phyloP scores from a whole-genome alignment of 495 filamentous ascomycete species.

The Aspergillus ostianus region DNA sequence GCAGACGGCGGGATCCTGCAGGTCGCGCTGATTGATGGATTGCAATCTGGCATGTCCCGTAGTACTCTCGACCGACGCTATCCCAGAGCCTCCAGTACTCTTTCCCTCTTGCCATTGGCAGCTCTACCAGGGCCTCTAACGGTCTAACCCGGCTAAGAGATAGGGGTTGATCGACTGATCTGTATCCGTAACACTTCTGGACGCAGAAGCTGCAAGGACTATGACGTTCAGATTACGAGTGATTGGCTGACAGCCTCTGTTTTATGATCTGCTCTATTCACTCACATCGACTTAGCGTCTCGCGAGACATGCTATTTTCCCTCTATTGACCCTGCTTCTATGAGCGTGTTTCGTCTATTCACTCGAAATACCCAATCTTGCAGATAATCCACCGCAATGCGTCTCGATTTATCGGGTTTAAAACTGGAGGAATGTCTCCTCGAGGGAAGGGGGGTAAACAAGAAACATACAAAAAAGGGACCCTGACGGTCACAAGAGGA shows the following conservation, averaged over 20 bases:
- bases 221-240: slow-evolving; percentile 1
- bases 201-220: slow-evolving; percentile 5
- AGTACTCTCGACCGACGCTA: neutral
- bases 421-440: neutral
- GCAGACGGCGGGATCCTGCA: slow-evolving; percentile 7
- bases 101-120: neutral
- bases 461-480: neutral
- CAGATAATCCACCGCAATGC: neutral
- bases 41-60: neutral
- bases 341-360: slow-evolving; percentile 13
- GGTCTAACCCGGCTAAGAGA: neutral
- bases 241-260: slow-evolving; percentile 19
- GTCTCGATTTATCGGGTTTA: neutral
- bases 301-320: slow-evolving; percentile 7
- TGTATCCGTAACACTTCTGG: slow-evolving; percentile 7
- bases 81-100: neutral
- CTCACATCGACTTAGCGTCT: slow-evolving; percentile 13
- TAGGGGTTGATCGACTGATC: slow-evolving; percentile 1
- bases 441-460: neutral
- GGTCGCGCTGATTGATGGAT: neutral
- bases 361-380: slow-evolving; percentile 4
- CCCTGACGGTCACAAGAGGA: neutral
- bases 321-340: slow-evolving; percentile 12
- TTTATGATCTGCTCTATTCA: slow-evolving; percentile 8
- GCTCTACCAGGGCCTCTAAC: neutral